phyloP scores from a whole-genome alignment of 208 protist species.

The Acanthamoeba triangularis region DNA sequence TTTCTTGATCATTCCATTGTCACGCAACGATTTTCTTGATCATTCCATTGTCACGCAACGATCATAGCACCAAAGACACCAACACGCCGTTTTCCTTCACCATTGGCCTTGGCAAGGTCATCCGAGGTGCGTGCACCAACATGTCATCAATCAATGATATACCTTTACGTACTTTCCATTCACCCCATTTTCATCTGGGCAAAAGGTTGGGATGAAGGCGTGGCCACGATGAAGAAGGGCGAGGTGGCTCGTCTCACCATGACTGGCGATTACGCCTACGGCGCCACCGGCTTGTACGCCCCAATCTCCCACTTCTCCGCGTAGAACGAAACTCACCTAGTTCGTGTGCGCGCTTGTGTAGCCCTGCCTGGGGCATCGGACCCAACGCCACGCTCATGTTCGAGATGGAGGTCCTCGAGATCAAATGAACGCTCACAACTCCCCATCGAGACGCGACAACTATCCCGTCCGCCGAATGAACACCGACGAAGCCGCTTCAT shows the following conservation, averaged over 20 bases:
- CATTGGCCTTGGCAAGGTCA: slow-evolving; percentile 70
- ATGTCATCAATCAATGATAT: not conserved
- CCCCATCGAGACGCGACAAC: too few species aligned
- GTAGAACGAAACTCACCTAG: not conserved
- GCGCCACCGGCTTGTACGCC: slow-evolving; percentile 41
- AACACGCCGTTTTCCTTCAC: slow-evolving; percentile 65
- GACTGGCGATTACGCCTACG: slow-evolving; percentile 73
- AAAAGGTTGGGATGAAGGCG: slow-evolving; percentile 71
- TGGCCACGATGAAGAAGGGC: slow-evolving; percentile 69
- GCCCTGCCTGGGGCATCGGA: slow-evolving; percentile 53
- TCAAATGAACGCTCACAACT: slow-evolving; percentile 56
- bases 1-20: too few species aligned
- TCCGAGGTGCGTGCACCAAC: not conserved
- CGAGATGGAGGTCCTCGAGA: slow-evolving; percentile 61
- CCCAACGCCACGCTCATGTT: slow-evolving; percentile 60
- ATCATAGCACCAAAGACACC: slow-evolving; percentile 57
- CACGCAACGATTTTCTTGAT: not conserved
- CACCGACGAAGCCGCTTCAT: too few species aligned
- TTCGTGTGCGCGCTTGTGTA: not conserved
- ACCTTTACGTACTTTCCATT: not conserved
- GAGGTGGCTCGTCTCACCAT: slow-evolving; percentile 72
- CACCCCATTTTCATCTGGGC: not conserved
- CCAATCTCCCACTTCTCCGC: not conserved
- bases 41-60: not conserved
- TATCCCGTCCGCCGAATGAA: too few species aligned